A percentile compares a stretch with the other conserved stretches of the same genome.
These are phyloP conservation scores for Crinitomyces ghanaensis DNA, from an alignment of 805 yeast genomes.

Conservation along the genomic window DNA sequence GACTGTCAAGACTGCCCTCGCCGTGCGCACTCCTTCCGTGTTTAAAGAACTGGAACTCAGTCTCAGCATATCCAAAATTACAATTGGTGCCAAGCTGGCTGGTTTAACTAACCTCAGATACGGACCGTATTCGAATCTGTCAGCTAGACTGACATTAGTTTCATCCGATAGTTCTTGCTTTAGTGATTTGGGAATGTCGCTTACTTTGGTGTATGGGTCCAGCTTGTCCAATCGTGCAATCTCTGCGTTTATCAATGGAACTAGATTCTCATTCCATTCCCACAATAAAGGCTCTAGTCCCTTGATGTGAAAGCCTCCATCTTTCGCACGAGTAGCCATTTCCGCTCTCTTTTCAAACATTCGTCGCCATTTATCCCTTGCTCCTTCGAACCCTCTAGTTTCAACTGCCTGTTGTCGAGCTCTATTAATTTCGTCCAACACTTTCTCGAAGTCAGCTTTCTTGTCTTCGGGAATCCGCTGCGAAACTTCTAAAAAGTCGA, in stretches of 20 bases:
- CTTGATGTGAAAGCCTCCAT: conserved; percentile 26
- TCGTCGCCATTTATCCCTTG: conserved; percentile 79
- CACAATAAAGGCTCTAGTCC: conserved; percentile 65
- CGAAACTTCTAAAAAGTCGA: conserved; percentile 61
- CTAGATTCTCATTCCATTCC: conserved; percentile 70
- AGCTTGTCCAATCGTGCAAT: conserved; percentile 42
- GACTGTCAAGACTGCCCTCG: conserved; percentile 67
- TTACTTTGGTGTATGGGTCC: conserved; percentile 15
- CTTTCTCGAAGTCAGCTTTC: conserved; percentile 41
- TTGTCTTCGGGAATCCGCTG: conserved; percentile 33
- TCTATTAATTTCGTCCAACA: conserved; percentile 58
- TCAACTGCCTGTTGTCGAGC: conserved; percentile 71
- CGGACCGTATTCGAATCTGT: conserved; percentile 52
- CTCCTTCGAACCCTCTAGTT: conserved; percentile 69
- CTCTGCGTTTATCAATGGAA: conserved; percentile 62
- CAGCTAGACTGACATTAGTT: conserved; percentile 13
- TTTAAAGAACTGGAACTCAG: conserved; percentile 65
- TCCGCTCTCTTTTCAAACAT: conserved; percentile 41
- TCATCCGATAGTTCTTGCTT: conserved; percentile 6
- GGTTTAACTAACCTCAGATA: conserved; percentile 61
- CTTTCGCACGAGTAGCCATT: conserved; percentile 3
- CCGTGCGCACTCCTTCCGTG: conserved; percentile 68
- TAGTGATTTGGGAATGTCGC: conserved; percentile 16
- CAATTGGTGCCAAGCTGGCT: conserved; percentile 70
- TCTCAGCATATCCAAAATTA: conserved; percentile 72